A percentile compares a stretch with the other conserved stretches of the same genome.
These are phyloP conservation scores for Aspergillus asperescens DNA, from an alignment of 495 filamentous ascomycete species.

Conservation along the genomic window DNA sequence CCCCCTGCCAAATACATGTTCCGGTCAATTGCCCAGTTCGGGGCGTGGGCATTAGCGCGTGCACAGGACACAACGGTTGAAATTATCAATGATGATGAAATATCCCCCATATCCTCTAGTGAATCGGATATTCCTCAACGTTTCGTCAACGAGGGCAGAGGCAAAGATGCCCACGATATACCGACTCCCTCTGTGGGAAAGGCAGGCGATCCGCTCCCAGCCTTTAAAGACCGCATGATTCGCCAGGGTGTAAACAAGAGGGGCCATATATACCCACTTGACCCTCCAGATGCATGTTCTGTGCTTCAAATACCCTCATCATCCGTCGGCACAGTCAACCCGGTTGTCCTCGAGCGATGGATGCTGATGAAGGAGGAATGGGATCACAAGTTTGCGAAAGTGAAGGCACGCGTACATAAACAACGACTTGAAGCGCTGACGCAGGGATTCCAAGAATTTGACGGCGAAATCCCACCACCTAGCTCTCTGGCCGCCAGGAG, in stretches of 20 bases:
- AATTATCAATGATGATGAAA: constrained; percentile 69
- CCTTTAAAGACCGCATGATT: constrained; percentile 81
- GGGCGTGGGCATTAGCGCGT: constrained; percentile 79
- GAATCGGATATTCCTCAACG: constrained; percentile 36
- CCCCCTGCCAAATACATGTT: constrained; percentile 95
- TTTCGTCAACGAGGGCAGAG: constrained; percentile 20
- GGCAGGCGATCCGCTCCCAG: constrained; percentile 75
- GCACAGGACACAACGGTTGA: constrained; percentile 76
- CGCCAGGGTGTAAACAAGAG: constrained; percentile 76
- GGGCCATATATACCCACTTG: constrained; percentile 63
- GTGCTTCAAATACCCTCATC: constrained; percentile 56
- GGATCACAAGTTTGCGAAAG: constrained; percentile 61
- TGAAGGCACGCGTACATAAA: constrained; percentile 63
- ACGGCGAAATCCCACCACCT: constrained; percentile 74
- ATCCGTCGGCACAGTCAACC: constrained; percentile 72
- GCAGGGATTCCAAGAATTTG: constrained; percentile 62
- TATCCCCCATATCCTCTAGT: constrained; percentile 67
- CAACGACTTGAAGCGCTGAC: constrained; percentile 64
- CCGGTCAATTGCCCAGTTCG: constrained; percentile 82
- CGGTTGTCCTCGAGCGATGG: constrained; percentile 78
- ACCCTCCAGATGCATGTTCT: constrained; percentile 52
- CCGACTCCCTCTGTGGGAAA: constrained; percentile 54
- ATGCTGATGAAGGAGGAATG: constrained; percentile 62
- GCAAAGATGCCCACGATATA: constrained; percentile 3
- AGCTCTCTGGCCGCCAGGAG: constrained; percentile 72